Base-by-base conservation (phyloP, 192 early-diverging fungal genomes). In the Podochytrium sp. region DNA sequence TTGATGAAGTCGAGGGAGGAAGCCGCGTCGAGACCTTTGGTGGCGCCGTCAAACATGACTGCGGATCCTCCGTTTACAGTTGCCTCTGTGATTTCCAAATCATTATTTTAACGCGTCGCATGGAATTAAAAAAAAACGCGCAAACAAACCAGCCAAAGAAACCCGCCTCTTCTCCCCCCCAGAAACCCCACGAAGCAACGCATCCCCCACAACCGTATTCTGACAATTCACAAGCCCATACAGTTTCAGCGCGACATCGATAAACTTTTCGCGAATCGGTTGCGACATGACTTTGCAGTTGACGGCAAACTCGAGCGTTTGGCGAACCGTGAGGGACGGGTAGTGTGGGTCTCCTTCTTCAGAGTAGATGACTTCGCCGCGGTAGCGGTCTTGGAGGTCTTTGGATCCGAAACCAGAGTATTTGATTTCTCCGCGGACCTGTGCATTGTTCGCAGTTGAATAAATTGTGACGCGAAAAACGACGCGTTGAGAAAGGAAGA, bases 111-210 rank as follows among this genome's bases (percentile, higher is more conserved):
- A n/a, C n/a, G n/a, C n/a, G n/a, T n/a, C n/a, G n/a, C n/a, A n/a
- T n/a, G n/a, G n/a, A n/a, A n/a, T n/a, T n/a, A n/a, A n/a, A n/a
- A n/a, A n/a, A n/a, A n/a, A n/a, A n/a, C n/a, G n/a, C n/a, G n/a
- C 25, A 55, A 95, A 79, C 79, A 93, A 92, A 35, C 92, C 84
- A 65, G 87, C 94, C 69, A 97, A 92, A 2, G 88, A 92, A 52
- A 97, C 82, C 16, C 84, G 91, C 83, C 96, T 97, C 77, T 93
- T 92, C 78, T 97, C 91, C 58, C 93, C 93, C 6, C 93, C 87
- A 49, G 90, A 91, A 53, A 96, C 91, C 73, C 94, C 94, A 67
- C 91, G 68, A 69, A 87, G 86, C 16, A 84, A 80, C 50, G 91
- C 89, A 20, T 90, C 81, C 57, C 94, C 94, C 49, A 95, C 85